phyloP scores from a whole-genome alignment of 1,284 basidiomycete genomes.

The Earliella scabrosa region DNA sequence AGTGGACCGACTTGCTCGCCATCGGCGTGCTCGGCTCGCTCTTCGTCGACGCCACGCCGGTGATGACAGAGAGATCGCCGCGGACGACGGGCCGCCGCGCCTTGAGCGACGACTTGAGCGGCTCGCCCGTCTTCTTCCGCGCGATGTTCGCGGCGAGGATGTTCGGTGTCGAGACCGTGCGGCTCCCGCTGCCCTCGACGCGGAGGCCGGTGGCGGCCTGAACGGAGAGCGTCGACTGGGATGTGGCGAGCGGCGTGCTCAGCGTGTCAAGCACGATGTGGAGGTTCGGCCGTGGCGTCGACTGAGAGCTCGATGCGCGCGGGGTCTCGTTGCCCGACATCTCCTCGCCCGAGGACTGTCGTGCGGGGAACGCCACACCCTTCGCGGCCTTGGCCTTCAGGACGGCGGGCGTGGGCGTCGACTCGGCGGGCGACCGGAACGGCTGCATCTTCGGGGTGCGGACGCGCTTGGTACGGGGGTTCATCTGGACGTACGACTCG shows the following conservation, averaged over 20 bases:
- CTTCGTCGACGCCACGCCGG: slow-evolving; percentile 47
- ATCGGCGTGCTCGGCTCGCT: slow-evolving; percentile 66
- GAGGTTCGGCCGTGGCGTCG: background rate
- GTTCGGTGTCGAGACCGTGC: slow-evolving; percentile 15
- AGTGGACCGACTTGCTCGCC: slow-evolving; percentile 86
- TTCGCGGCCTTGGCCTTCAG: slow-evolving; percentile 30
- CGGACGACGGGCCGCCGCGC: slow-evolving; percentile 54
- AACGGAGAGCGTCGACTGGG: background rate
- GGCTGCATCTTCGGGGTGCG: slow-evolving; percentile 37
- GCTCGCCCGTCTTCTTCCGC: slow-evolving; percentile 92
- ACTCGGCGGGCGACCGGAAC: slow-evolving; percentile 43
- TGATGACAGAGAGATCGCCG: slow-evolving; percentile 54
- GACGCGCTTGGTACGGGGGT: slow-evolving; percentile 32
- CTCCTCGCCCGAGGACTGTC: slow-evolving; percentile 21
- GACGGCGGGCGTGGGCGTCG: slow-evolving; percentile 46
- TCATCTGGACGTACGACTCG: slow-evolving; percentile 30
- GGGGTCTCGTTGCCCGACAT: slow-evolving; percentile 20
- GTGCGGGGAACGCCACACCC: slow-evolving; percentile 21
- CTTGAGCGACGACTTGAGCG: slow-evolving; percentile 92
- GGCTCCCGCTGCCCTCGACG: slow-evolving; percentile 8
- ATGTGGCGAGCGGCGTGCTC: background rate
- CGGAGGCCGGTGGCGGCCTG: slow-evolving; percentile 1
- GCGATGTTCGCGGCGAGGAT: slow-evolving; percentile 13
- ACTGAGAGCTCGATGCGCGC: slow-evolving; percentile 15
- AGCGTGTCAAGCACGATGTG: slow-evolving; percentile 15